Conservation (phyloP, 495 filamentous ascomycete genomes). For the Entonaema liquescens region DNA sequence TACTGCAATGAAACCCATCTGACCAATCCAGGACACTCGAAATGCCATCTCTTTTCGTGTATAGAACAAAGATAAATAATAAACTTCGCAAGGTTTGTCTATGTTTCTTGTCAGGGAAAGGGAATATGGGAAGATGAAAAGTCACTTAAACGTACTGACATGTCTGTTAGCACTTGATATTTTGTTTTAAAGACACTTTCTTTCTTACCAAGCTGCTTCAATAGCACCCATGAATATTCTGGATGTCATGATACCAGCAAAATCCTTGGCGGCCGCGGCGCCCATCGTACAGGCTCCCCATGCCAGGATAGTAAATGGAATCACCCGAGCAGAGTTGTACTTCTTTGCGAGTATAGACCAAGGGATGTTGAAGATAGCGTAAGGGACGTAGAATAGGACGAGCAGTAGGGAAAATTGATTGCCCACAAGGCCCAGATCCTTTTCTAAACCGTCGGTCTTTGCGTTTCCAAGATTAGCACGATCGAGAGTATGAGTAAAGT, state of each 20-base stretch:
- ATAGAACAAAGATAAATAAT: slow-evolving; percentile 23
- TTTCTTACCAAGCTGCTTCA: neutral
- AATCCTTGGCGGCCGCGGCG: neutral
- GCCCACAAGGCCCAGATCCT: neutral
- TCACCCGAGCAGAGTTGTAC: slow-evolving; percentile 36
- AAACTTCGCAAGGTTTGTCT: neutral
- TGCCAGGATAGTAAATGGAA: slow-evolving; percentile 32
- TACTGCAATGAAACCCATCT: slow-evolving; percentile 36
- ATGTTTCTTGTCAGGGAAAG: neutral
- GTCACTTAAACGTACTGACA: neutral
- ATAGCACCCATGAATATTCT: neutral
- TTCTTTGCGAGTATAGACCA: slow-evolving; percentile 33
- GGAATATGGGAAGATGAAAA: neutral
- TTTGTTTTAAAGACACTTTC: neutral
- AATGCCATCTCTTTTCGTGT: slow-evolving; percentile 32
- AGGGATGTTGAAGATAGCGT: slow-evolving; percentile 29
- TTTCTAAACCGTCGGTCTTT: neutral
- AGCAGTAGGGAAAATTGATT: neutral
- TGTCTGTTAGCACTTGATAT: neutral
- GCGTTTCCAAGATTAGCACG: neutral
- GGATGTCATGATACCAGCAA: neutral
- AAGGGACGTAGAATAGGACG: neutral
- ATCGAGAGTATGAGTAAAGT: neutral
- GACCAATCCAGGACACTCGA: slow-evolving; percentile 26
- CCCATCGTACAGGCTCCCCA: slow-evolving; percentile 54